These are phyloP conservation scores for Debaryomyces fabryi DNA, from an alignment of 1,139 yeast species.

Conservation along the genomic window DNA sequence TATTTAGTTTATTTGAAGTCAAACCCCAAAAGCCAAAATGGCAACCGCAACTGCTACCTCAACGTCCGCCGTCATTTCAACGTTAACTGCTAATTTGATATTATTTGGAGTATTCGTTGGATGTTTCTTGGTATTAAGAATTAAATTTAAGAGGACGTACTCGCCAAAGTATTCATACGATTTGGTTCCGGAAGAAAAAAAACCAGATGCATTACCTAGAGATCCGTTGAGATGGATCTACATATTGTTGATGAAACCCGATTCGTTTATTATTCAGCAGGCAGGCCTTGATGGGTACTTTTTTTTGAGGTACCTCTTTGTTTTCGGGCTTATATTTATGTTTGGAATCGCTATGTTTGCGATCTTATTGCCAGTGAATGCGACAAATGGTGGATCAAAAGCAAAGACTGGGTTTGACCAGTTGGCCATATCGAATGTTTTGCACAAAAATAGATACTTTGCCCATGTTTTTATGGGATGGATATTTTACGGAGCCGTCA, in stretches of 20 bases:
- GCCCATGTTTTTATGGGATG: constrained; percentile 87
- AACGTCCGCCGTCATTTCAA: constrained; percentile 64
- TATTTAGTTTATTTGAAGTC: not conserved
- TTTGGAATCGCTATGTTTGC: constrained; percentile 50
- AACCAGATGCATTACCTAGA: constrained; percentile 62
- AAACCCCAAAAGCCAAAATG: constrained; percentile 10
- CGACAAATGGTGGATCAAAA: constrained; percentile 52
- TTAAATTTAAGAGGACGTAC: constrained; percentile 62
- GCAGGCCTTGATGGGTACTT: constrained; percentile 78
- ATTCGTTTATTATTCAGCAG: constrained; percentile 66
- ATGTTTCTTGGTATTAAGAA: constrained; percentile 55
- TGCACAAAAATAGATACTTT: constrained; percentile 61
- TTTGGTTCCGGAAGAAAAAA: constrained; percentile 60
- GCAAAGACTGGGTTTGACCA: constrained; percentile 68
- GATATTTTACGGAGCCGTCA: constrained; percentile 70
- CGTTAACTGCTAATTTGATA: constrained; percentile 57
- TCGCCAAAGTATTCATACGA: constrained; percentile 65
- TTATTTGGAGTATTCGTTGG: constrained; percentile 56
- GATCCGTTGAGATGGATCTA: constrained; percentile 68
- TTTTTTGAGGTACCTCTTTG: constrained; percentile 58
- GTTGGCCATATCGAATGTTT: constrained; percentile 75
- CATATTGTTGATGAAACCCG: constrained; percentile 60
- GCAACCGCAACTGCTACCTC: constrained; percentile 43
- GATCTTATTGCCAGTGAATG: constrained; percentile 66
- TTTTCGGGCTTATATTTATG: constrained; percentile 47